Percentiles rank a stretch among this genome's conserved stretches.
Conservation (phyloP, 2,329 filamentous ascomycete genomes). For the Aureobasidium melanogenum region DNA sequence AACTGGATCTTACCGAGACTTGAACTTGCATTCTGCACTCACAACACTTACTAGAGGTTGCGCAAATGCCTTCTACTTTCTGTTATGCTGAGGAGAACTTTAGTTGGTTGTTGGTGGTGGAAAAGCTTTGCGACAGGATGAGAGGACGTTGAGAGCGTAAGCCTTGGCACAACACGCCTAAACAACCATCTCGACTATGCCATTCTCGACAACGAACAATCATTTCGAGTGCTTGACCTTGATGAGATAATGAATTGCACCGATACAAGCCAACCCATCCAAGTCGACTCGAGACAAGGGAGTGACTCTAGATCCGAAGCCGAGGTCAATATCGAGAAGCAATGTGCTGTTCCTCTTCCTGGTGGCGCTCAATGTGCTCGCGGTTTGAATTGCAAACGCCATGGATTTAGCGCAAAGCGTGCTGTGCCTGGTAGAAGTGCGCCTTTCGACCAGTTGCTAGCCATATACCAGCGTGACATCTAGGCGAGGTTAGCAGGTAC, state of each 20-base stretch:
- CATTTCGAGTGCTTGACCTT: not conserved
- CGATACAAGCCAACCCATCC: not conserved
- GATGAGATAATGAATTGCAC: not conserved
- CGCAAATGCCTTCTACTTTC: no score
- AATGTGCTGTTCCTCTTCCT: constrained; percentile 77
- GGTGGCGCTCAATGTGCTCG: constrained; percentile 81
- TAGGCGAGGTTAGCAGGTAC: constrained; percentile 93
- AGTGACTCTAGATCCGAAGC: constrained; percentile 81
- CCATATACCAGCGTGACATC: constrained; percentile 74
- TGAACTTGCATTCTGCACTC: no score
- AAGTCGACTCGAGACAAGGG: constrained; percentile 23
- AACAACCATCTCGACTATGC: not conserved
- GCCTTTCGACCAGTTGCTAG: constrained; percentile 80
- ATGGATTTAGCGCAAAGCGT: constrained; percentile 84
- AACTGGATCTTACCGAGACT: no score
- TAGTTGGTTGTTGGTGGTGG: not conserved
- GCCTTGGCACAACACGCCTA: not conserved
- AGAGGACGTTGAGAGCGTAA: not conserved
- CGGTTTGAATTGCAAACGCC: constrained; percentile 81
- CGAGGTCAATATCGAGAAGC: constrained; percentile 83
- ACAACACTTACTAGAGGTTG: no score
- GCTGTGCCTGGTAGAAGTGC: constrained; percentile 75
- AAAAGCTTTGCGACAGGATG: not conserved
- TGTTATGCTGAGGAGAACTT: no score
- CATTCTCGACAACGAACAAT: not conserved